Evolutionary conservation across 352 stramenopile genomes (phyloP), one percentile per base, ranked within the genome.

Genomic region (Globisporangium paroecandrum): DNA sequence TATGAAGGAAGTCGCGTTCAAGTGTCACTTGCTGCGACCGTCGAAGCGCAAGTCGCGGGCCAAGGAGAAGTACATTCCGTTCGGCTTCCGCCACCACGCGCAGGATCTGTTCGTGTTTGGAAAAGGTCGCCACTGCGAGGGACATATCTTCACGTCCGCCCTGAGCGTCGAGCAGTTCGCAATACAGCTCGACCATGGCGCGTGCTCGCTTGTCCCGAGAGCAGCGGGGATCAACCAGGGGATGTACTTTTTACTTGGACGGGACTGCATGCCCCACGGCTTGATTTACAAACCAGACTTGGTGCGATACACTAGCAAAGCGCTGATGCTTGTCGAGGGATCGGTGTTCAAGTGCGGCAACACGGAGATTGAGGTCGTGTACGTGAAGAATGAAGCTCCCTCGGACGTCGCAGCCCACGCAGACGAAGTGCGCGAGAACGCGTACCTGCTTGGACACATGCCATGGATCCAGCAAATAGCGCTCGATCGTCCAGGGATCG

Each of bases 211-310:
- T 58, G 87, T 80, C 7, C 81, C 82, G 0, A 82, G 78, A 6
- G 74, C 76, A 15, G 76, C 79, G 22, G 84, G 84, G 2, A 80
- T 91, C 56, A 92, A 90, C 56, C 76, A 87, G 43, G 84, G 82
- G 18, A 81, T 87, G 65, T 92, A 91, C 51, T 91, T 90, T 46
- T 61, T 92, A 7, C 77, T 91, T 12, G 84, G 84, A 0, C 79
- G 82, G 6, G 76, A 90, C 46, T 71, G 64, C 24, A 73, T 85
- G 47, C 68, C 61, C 6, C 79, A 87, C 58, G 77, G 77, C 43
- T 54, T 46, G 1, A 70, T 64, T 24, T 69, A 75, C 24, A 70
- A 69, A 18, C 49, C 74, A 4, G 84, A 92, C 27, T 46, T 88
- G 47, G 74, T 92, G 34, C 81, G 83, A 13, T 77, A 80, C 32